Evolutionary conservation across 2,329 filamentous ascomycete genomes (phyloP), one percentile per base, ranked within the genome.

Genomic region (Plenodomus biglobosus): DNA sequence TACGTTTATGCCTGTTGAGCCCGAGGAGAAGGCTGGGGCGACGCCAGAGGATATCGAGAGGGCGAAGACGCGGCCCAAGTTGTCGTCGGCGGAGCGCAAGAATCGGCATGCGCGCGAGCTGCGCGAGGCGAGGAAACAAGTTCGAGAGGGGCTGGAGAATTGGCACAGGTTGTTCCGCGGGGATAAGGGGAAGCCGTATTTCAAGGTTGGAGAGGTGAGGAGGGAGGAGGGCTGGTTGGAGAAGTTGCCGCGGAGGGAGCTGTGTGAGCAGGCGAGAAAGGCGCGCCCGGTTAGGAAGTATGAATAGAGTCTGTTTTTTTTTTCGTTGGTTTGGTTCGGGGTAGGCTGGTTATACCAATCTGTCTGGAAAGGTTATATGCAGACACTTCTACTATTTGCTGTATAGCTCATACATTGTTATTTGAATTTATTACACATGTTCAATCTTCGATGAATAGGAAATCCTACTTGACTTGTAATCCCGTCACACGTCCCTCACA

Each of bases 131-230:
- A 77, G 76, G 71, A 75, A 80, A 57, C 81, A 83, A 69, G 87
- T 90, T 2, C 71, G 83, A 50, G 81, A 84, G 18, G 83, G 84
- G 11, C 77, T 99, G 47, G 77, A 81, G 68, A 86, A 92, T 72
- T 97, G 92, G 94, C 84, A 87, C 51, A 78, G 81, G 42, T 90
- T 97, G 75, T 97, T 96, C 53, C 52, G 70, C 10, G 77, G 77
- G 1, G 75, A 76, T 65, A 87, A 86, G 46, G 88, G 84, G 68
- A 82, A 86, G 65, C 90, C 90, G 75, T 97, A 97, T 74, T 82
- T 83, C 53, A 82, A 83, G 73, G 88, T 95, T 3, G 94, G 94
- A 3, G 82, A 80, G 68, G 82, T 97, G 13, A 79, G 83, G 69
- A 74, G 76, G 56, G 78, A 83, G 51, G 79, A 82, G 49, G 77